Evolutionary conservation across 169 alveolate species (phyloP).

Genomic region (Babesia ovis): DNA sequence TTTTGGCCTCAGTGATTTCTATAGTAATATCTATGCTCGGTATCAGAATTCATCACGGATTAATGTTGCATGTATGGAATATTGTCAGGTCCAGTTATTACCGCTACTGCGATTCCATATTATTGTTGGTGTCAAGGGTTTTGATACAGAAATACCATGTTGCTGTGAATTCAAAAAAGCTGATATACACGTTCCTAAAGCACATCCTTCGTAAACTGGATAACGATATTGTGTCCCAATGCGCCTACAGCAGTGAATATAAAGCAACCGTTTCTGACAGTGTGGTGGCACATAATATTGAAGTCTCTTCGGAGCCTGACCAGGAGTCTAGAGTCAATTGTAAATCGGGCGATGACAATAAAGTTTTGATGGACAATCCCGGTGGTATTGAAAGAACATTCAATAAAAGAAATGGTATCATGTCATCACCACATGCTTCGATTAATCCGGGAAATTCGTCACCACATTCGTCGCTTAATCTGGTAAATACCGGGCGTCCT

Average conservation of each 20-base stretch:
- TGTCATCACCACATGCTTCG: neutral
- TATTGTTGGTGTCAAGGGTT: neutral
- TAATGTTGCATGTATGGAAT: conserved; percentile 13
- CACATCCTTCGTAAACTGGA: conserved; percentile 7
- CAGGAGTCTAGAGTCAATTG: no score
- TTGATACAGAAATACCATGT: conserved; percentile 6
- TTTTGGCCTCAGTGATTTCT: conserved; percentile 17
- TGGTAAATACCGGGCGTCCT: no score
- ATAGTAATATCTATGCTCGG: conserved; percentile 1
- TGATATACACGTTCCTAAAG: neutral
- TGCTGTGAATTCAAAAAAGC: conserved; percentile 2
- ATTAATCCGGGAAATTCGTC: no score
- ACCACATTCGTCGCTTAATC: no score
- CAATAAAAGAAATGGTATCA: neutral
- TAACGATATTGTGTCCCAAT: neutral
- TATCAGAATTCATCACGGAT: conserved; percentile 8
- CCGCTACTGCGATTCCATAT: conserved; percentile 2
- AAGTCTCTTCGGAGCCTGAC: no score
- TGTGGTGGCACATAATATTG: no score
- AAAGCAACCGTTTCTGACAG: no score
- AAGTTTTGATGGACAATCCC: no score
- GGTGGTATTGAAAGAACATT: no score
- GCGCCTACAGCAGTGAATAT: no score
- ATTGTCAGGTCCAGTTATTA: conserved; percentile 40
- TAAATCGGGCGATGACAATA: no score